Evolutionary conservation across 371 early-diverging fungal genomes (phyloP).

Genomic region (Circinella minor): DNA sequence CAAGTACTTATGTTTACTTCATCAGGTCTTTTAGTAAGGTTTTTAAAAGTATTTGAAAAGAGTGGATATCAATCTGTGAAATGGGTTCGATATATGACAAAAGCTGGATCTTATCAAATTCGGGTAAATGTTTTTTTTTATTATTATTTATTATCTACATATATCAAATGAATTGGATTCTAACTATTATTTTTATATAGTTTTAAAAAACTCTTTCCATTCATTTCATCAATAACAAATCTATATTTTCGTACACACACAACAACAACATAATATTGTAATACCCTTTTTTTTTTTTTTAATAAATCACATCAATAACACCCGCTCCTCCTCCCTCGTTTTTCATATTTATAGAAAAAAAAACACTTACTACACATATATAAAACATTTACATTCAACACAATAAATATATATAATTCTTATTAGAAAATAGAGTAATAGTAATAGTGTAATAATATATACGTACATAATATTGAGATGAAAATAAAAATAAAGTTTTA

Average conservation of each 20-base stretch:
- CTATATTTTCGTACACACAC: background rate
- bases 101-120: constrained; percentile 89
- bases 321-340: background rate
- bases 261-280: background rate
- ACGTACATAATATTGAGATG: too few species aligned
- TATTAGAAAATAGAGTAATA: too few species aligned
- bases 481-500: background rate
- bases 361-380: background rate
- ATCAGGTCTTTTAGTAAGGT: constrained; percentile 86
- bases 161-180: background rate
- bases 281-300: background rate
- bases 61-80: constrained; percentile 88
- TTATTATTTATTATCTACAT: too few species aligned
- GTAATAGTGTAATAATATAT: too few species aligned
- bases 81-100: constrained; percentile 95
- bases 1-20: constrained; percentile 88
- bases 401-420: too few species aligned
- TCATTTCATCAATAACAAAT: too few species aligned
- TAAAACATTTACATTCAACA: too few species aligned
- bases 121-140: constrained; percentile 54
- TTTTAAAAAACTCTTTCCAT: background rate
- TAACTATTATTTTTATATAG: background rate
- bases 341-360: background rate
- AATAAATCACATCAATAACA: background rate
- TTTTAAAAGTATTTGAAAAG: constrained; percentile 92